A percentile compares a stretch with the other conserved stretches of the same genome.
phyloP scores from a whole-genome alignment of 2,329 filamentous ascomycete species.

The Exophiala sp. region DNA sequence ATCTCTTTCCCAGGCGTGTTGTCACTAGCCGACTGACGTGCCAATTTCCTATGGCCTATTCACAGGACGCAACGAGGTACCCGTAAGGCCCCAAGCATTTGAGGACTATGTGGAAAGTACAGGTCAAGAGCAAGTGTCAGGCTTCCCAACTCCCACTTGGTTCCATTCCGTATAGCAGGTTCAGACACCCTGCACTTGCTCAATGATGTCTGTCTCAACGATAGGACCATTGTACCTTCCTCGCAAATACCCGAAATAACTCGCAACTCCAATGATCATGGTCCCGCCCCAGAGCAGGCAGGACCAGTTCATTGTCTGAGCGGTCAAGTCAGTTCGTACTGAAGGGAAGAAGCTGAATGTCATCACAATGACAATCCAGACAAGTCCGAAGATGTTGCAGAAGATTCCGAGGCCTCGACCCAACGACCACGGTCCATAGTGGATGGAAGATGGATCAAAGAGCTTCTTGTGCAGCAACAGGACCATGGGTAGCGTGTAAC shows the following conservation, averaged over 20 bases:
- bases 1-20: too few relatives aligned
- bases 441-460: conserved; percentile 19
- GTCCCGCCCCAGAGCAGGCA: conserved; percentile 38
- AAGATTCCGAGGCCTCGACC: conserved; percentile 35
- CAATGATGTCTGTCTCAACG: conserved; percentile 26
- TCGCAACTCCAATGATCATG: conserved; percentile 37
- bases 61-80: too few relatives aligned
- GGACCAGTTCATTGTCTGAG: conserved; percentile 44
- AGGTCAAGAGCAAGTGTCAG: too few relatives aligned
- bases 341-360: conserved; percentile 43
- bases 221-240: conserved; percentile 31
- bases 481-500: conserved; percentile 47
- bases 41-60: too few relatives aligned
- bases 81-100: too few relatives aligned
- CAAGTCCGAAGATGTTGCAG: conserved; percentile 39
- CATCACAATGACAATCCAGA: conserved; percentile 40
- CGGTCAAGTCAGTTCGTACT: conserved; percentile 29
- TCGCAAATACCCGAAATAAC: conserved; percentile 35
- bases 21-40: too few relatives aligned
- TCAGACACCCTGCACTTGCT: conserved; percentile 17
- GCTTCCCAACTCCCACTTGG: background rate
- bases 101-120: too few relatives aligned
- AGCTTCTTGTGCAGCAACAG: conserved; percentile 33
- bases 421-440: conserved; percentile 35
- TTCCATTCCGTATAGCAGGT: background rate